Conservation (phyloP, 371 early-diverging fungal genomes). For the Apophysomyces ossiformis region DNA sequence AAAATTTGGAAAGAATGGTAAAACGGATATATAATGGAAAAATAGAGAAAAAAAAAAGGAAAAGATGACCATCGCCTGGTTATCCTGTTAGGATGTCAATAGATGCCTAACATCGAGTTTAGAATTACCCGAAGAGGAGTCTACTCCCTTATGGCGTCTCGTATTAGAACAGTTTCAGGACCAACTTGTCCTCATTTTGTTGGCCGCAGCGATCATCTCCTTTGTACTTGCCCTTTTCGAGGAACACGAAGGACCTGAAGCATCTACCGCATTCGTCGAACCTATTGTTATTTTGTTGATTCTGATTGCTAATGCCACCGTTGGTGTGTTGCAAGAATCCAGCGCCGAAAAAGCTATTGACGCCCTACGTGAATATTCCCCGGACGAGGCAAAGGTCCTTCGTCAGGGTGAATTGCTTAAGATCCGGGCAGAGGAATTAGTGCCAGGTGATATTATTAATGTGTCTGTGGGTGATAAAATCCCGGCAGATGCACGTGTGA, state of each 20-base stretch:
- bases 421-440: slow-evolving; percentile 81
- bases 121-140: slow-evolving; percentile 84
- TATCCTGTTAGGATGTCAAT: not conserved
- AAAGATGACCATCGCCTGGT: not conserved
- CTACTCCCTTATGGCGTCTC: slow-evolving; percentile 90
- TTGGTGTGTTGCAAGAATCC: slow-evolving; percentile 95
- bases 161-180: slow-evolving; percentile 97
- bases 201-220: slow-evolving; percentile 90
- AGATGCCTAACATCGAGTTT: not conserved
- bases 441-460: slow-evolving; percentile 96
- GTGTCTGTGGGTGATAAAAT: slow-evolving; percentile 93
- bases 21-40: not conserved
- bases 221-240: slow-evolving; percentile 93
- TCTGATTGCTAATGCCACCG: slow-evolving; percentile 95
- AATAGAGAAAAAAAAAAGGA: no score
- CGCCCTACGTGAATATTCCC: slow-evolving; percentile 93
- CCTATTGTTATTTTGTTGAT: slow-evolving; percentile 96
- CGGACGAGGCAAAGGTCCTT: slow-evolving; percentile 92
- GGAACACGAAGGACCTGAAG: slow-evolving; percentile 59
- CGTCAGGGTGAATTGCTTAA: slow-evolving; percentile 70
- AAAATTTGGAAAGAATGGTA: slow-evolving; percentile 82
- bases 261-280: slow-evolving; percentile 92
- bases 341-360: slow-evolving; percentile 98
- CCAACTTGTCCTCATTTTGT: slow-evolving; percentile 93
- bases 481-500: slow-evolving; percentile 93